Conservation (phyloP, 352 stramenopile genomes). For the Phytophthora fragariaefolia region DNA sequence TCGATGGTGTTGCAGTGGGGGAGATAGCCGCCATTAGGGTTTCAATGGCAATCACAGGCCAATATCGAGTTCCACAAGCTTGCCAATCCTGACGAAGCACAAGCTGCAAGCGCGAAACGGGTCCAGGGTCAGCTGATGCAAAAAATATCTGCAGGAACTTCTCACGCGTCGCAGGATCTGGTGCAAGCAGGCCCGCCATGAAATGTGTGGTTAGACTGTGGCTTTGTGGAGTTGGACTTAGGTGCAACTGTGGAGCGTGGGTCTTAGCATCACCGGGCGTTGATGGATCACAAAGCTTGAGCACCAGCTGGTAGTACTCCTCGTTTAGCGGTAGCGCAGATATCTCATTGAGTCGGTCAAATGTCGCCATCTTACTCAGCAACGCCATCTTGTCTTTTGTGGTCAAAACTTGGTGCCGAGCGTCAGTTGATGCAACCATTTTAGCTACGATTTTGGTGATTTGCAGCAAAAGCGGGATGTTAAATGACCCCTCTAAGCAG, state of each 20-base stretch:
- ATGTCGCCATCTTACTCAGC: constrained; percentile 86
- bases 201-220: constrained; percentile 81
- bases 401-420: constrained; percentile 70
- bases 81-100: constrained; percentile 89
- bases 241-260: constrained; percentile 61
- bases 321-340: constrained; percentile 81
- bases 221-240: constrained; percentile 64
- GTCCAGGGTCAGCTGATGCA: constrained; percentile 42
- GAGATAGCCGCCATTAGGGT: constrained; percentile 64
- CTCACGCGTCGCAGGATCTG: constrained; percentile 61
- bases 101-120: constrained; percentile 64
- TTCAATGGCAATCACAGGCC: constrained; percentile 83
- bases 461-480: constrained; percentile 83
- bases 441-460: constrained; percentile 83
- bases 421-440: constrained; percentile 58
- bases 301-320: constrained; percentile 80
- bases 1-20: constrained; percentile 15
- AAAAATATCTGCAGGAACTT: constrained; percentile 85
- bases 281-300: constrained; percentile 75
- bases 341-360: constrained; percentile 88
- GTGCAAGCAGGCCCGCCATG: constrained; percentile 80
- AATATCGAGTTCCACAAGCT: constrained; percentile 84
- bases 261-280: constrained; percentile 58
- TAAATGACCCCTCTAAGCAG: constrained; percentile 85
- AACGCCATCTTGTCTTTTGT: constrained; percentile 91